These are phyloP conservation scores for Aureobasidium sp. DNA, from an alignment of 2,329 filamentous ascomycete species.

Conservation along the genomic window DNA sequence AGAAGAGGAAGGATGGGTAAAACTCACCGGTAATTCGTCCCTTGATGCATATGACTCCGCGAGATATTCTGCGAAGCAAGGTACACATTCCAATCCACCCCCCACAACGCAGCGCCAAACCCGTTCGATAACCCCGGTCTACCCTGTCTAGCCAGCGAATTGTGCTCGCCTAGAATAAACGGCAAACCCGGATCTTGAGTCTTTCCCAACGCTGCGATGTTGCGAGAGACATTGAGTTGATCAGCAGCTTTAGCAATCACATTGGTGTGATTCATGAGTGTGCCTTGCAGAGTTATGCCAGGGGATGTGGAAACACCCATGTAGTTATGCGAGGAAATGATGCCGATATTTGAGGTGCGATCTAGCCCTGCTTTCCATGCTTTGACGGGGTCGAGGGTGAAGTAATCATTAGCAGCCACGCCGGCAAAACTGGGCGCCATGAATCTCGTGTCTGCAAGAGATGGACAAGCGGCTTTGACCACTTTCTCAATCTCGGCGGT, in stretches of 20 bases:
- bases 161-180: constrained; percentile 55
- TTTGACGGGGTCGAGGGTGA: constrained; percentile 40
- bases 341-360: constrained; percentile 41
- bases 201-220: constrained; percentile 33
- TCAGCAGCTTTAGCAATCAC: constrained; percentile 44
- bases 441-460: constrained; percentile 44
- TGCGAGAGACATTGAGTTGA: constrained; percentile 43
- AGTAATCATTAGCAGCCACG: constrained; percentile 32
- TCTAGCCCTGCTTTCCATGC: constrained; percentile 51
- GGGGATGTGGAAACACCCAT: constrained; percentile 53
- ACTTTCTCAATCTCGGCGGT: constrained; percentile 43
- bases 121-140: constrained; percentile 55
- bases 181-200: constrained; percentile 34
- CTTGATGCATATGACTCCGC: constrained; percentile 58
- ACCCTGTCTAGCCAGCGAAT: constrained; percentile 57
- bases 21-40: constrained; percentile 49
- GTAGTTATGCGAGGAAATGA: constrained; percentile 56
- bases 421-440: constrained; percentile 55
- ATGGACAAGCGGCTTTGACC: constrained; percentile 46
- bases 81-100: constrained; percentile 55
- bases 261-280: constrained; percentile 56
- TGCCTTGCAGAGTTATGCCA: constrained; percentile 55
- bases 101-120: constrained; percentile 61
- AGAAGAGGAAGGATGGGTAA: neutral
- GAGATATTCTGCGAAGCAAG: constrained; percentile 50